Base-by-base conservation (phyloP, 1,139 yeast genomes). In the Hyphopichia pseudoburtonii region DNA sequence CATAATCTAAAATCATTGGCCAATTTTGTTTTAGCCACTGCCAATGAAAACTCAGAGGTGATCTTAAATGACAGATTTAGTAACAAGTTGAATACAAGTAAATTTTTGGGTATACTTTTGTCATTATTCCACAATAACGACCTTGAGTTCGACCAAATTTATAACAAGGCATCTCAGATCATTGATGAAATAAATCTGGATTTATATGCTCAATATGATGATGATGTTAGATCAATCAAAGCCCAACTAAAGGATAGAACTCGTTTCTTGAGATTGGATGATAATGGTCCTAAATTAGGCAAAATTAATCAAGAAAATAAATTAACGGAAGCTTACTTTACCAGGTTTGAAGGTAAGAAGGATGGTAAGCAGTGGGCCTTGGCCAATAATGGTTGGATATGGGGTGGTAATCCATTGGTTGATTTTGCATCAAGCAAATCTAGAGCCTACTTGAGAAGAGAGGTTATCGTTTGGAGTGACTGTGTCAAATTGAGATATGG, bases 351-450 rank as follows among this genome's bases (percentile, higher is more conserved):
- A 3, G 71, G 30, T n/a, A 62, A 64, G 9, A 53, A 58, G 0
- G 66, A 73, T 32, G 90, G 88, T 3, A 70, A 73, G 33, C 62
- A 70, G 1, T 80, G 80, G 66, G 87, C 90, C 1, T 66, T 92
- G 43, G 97, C 96, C 5, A 92, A 92, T 56, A 92, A 92, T 54
- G 98, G 98, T 31, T 92, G 97, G 97, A 89, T 92, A 39, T 92
- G 98, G 98, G 92, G 89, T 37, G 97, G 96, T 11, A 84, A 90
- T 49, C 97, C 97, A 2, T 63, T 90, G 42, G 83, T 88, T 5
- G 97, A 92, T 59, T 92, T 90, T 72, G 98, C 97, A 0, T 86
- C 96, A 1, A 63, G 72, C 24, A 51, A 80, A 40, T 80, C 95
- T 9, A 83, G 79, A 52, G 92, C 95, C 2, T 92, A 92, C 54